phyloP scores from a whole-genome alignment of 2,329 filamentous ascomycete species.

The Fusarium citri region DNA sequence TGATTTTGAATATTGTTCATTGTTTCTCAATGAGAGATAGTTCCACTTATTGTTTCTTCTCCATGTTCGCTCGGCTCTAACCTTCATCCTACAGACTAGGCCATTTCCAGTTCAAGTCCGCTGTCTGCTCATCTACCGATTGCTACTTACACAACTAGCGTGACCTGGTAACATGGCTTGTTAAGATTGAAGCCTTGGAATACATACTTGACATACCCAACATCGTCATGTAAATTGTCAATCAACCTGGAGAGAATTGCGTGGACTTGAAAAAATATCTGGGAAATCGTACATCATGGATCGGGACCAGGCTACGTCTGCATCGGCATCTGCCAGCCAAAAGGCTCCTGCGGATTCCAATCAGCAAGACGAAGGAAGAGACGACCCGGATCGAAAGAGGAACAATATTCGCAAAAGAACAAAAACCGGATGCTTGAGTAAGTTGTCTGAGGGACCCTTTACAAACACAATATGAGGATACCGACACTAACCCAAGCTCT shows the following conservation, averaged over 20 bases:
- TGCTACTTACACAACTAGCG: slow-evolving; percentile 15
- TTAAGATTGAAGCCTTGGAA: slow-evolving; percentile 7
- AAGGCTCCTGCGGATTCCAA: slow-evolving; percentile 48
- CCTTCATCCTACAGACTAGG: slow-evolving; percentile 15
- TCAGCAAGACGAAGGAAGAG: slow-evolving; percentile 53
- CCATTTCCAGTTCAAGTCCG: slow-evolving; percentile 3
- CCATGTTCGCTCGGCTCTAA: slow-evolving; percentile 7
- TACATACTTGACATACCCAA: slow-evolving; percentile 1
- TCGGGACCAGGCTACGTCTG: slow-evolving; percentile 22
- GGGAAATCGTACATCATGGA: slow-evolving; percentile 35
- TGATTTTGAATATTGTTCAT: slow-evolving; percentile 4
- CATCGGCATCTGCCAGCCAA: slow-evolving; percentile 23
- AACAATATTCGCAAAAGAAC: slow-evolving; percentile 74
- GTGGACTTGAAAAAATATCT: slow-evolving; percentile 28
- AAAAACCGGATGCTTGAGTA: slow-evolving; percentile 93
- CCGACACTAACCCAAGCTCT: slow-evolving; percentile 39
- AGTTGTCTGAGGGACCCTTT: slow-evolving; percentile 50
- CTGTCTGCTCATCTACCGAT: slow-evolving; percentile 1
- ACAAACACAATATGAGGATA: neutral
- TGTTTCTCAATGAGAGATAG: neutral
- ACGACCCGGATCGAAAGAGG: slow-evolving; percentile 60
- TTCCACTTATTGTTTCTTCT: slow-evolving; percentile 14
- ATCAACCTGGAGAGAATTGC: slow-evolving; percentile 11
- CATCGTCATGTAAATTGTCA: slow-evolving; percentile 39
- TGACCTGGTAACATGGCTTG: slow-evolving; percentile 18